Percentiles rank a stretch among this genome's conserved stretches.
phyloP scores from a whole-genome alignment of 164 flowering plant species.

The Stephania japonica region DNA sequence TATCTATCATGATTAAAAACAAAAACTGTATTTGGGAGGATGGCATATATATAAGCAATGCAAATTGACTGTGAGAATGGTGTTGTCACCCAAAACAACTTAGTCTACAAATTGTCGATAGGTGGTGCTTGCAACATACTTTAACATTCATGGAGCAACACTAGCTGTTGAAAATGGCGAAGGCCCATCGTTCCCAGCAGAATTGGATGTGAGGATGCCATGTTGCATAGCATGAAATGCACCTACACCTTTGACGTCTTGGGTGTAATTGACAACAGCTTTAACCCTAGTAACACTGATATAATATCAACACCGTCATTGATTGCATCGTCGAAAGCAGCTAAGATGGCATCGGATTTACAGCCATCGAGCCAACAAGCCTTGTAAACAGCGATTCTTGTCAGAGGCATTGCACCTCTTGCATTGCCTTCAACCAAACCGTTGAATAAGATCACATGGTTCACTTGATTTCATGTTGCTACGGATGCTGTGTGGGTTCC shows the following conservation, averaged over 20 bases:
- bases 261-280: background rate
- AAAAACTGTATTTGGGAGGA: background rate
- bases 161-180: constrained; percentile 17
- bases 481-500: constrained; percentile 57
- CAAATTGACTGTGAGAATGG: constrained; percentile 14
- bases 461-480: constrained; percentile 35
- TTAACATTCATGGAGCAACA: constrained; percentile 26
- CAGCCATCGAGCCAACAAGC: constrained; percentile 33
- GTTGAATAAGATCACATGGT: constrained; percentile 21
- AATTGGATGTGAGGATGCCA: constrained; percentile 19
- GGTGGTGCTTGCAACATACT: constrained; percentile 29
- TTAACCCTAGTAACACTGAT: constrained; percentile 14
- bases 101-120: constrained; percentile 20
- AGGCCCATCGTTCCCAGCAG: constrained; percentile 13
- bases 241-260: constrained; percentile 23
- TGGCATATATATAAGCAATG: background rate
- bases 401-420: constrained; percentile 48
- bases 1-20: background rate
- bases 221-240: constrained; percentile 30
- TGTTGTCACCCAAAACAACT: constrained; percentile 23
- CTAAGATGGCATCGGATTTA: constrained; percentile 26
- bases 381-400: constrained; percentile 50
- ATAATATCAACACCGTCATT: constrained; percentile 1
- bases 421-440: constrained; percentile 43
- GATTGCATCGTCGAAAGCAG: constrained; percentile 21